Evolutionary conservation across 371 early-diverging fungal genomes (phyloP), one percentile per base, ranked within the genome.

Genomic region (Mortierella sp.): DNA sequence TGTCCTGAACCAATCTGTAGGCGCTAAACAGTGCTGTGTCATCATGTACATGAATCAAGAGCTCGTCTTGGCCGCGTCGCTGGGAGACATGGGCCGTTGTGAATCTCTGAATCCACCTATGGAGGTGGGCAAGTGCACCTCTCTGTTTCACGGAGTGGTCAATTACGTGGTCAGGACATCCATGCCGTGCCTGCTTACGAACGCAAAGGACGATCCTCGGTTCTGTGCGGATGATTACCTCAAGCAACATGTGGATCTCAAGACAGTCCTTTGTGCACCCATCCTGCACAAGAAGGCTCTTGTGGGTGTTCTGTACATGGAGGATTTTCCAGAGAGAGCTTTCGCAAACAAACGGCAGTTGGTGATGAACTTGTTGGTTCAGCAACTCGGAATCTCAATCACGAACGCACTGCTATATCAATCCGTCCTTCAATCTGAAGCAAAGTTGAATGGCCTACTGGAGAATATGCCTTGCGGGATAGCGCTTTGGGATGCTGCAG

Each of bases 361-460:
- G 4, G 87, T 87, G 1, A 72, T 87, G 61, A 87, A 84, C 42
- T 54, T 87, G 1, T 46, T 87, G 7, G 86, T 86, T 39, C 87
- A 87, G 31, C 87, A 87, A 51, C 80, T 87, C 64, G 87, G 87
- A n/a, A 87, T 87, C 24, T 87, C 87, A 2, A 84, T 85, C 42
- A 81, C 86, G n/a, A 87, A 87, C 28, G 87, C 87, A 0, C 65
- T 85, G 31, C 54, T 87, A 13, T 87, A 86, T 66, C 72, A 79
- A 38, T 72, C 69, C 0, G 79, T 72, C 2, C 54, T 72, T 0
- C 66, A 66, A 39, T 76, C 78, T 13, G 78, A 76, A 28, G 61
- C 66, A 13, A 76, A 66, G 52, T 24, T 70, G 54, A 76, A 66
- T n/a, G 78, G 71, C 3, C 43, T 76, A 34, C 46, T 76, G 8